Base-by-base conservation (phyloP, 2,329 filamentous ascomycete species). In the Diaporthe citri region DNA sequence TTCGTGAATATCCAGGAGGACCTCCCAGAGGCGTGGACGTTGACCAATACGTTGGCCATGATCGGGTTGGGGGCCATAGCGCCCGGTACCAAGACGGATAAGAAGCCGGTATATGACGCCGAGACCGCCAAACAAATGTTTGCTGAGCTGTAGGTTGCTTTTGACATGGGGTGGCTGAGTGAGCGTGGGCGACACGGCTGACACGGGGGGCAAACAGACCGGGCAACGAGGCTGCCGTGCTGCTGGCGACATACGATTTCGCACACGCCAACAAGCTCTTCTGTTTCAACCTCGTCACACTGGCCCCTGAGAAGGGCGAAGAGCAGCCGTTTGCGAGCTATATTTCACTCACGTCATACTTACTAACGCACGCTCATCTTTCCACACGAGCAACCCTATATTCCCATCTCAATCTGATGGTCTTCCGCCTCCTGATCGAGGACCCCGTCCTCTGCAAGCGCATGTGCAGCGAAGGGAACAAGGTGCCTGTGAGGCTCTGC, bases 231-330 rank as follows among this genome's bases (percentile, higher is more conserved):
- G 94, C 95, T 22, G 92, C 96, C 6, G 88, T 97, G 3, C 85
- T 98, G 5, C 88, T 99, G 46, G 93, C 95, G 0, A 93, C 95
- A 0, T 99, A 98, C 82, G 97, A 98, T 82, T 98, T 98, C 82
- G 92, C 93, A 4, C 94, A 97, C 81, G 94, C 96, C 46, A 99
- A 98, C 86, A 98, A 98, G 84, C 88, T 98, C 12, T 98, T 99
- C 84, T 96, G 95, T 83, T 93, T 94, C 82, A 96, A 93, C 79
- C 85, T 99, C 57, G 91, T 98, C 70, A 92, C 91, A 3, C 82
- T 91, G 34, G 81, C 89, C 8, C 84, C 91, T 1, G 91, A 92
- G 66, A 93, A 93, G 78, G 90, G 88, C 56, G 88, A 90, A 66
- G 92, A 96, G 79, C 90, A 93, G 1, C 94, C 96, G 0, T 92